Evolutionary conservation across 306 rosid genomes (phyloP).

Genomic region (Dalbergia oliveri): DNA sequence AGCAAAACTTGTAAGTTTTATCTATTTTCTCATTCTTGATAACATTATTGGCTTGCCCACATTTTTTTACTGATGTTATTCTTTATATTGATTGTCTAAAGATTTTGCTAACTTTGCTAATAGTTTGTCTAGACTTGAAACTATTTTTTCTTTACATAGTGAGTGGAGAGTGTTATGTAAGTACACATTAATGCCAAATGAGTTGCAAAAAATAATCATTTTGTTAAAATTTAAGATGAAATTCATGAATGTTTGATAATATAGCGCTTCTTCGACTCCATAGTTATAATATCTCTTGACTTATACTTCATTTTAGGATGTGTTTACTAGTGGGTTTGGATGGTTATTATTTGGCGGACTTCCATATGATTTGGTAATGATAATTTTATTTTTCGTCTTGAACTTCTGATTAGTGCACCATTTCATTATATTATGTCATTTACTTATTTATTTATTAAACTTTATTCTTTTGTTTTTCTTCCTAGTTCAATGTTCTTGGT

Average conservation of each 20-base stretch:
- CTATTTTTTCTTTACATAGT: background rate
- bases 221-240: background rate
- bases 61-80: too few relatives aligned
- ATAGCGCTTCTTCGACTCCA: background rate
- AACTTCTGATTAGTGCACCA: background rate
- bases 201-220: background rate
- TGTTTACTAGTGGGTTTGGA: conserved; percentile 47
- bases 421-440: background rate
- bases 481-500: conserved; percentile 68
- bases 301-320: conserved; percentile 34
- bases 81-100: too few relatives aligned
- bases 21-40: background rate
- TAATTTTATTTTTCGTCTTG: background rate
- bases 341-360: conserved; percentile 52
- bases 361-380: conserved; percentile 51
- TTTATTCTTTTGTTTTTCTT: conserved; percentile 30
- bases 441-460: background rate
- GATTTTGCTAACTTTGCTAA: background rate
- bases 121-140: background rate
- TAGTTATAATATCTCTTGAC: background rate
- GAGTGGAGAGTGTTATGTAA: background rate
- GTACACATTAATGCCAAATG: background rate
- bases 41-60: background rate
- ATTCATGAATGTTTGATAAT: background rate
- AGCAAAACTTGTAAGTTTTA: too few relatives aligned